Percentiles rank a stretch among this genome's conserved stretches.
phyloP scores from a whole-genome alignment of 768 basidiomycete genomes.

The Clathrus columnatus region DNA sequence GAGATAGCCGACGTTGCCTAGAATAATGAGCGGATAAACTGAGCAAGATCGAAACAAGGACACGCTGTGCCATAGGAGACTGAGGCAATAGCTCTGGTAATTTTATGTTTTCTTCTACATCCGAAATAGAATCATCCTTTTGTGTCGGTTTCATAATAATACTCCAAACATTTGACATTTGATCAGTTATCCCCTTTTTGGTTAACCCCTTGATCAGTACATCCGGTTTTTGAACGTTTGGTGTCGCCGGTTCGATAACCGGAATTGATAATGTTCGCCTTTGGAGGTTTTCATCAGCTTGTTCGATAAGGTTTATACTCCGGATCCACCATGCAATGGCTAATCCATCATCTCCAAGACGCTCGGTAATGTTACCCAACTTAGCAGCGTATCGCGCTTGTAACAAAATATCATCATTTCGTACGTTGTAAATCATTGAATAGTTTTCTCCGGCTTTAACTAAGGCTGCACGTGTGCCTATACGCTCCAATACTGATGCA shows the following conservation, averaged over 20 bases:
- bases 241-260: not conserved
- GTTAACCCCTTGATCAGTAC: not conserved
- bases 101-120: not conserved
- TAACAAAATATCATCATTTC: conserved; percentile 30
- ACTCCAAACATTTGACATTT: not conserved
- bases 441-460: conserved; percentile 49
- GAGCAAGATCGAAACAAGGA: conserved; percentile 49
- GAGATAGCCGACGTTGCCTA: conserved; percentile 41
- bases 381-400: conserved; percentile 49
- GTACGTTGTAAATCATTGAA: conserved; percentile 27
- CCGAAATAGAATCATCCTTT: not conserved
- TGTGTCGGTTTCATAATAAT: not conserved
- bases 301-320: conserved; percentile 36
- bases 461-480: conserved; percentile 43
- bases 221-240: not conserved
- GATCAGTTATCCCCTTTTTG: not conserved
- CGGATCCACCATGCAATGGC: conserved; percentile 64
- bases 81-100: conserved; percentile 1
- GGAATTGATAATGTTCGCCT: not conserved
- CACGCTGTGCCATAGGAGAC: conserved; percentile 40
- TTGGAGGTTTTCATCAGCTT: not conserved
- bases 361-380: conserved; percentile 55
- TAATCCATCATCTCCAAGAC: conserved; percentile 42
- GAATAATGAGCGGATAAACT: conserved; percentile 69
- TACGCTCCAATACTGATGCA: conserved; percentile 49